Base-by-base conservation (phyloP, 352 stramenopile species). In the Globisporangium irregulare region DNA sequence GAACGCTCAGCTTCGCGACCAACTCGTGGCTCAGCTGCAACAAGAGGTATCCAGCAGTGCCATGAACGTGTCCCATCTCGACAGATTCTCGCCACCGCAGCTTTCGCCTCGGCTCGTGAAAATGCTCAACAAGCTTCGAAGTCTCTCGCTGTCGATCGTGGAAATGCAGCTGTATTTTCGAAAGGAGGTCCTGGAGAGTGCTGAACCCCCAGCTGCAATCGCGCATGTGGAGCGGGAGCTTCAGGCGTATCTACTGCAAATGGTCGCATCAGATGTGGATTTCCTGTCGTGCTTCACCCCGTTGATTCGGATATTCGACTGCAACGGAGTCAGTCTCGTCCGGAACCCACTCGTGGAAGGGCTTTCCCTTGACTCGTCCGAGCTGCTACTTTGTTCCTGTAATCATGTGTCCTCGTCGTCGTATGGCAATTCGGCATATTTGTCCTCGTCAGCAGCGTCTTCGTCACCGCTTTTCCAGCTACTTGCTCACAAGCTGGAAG, bases 271-370 rank as follows among this genome's bases (percentile, higher is more conserved):
- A 3, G 82, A 92, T 51, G 72, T 73, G 25, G 78, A 92, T 57
- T 85, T 77, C 20, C 46, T 92, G 20, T 59, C 72, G 2, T 71
- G 59, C 32, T 87, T 67, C 6, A 66, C 78, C 3, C 59, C 69
- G 4, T 56, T 91, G 5, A 66, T 76, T 29, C 70, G 66, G 3
- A 74, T 80, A 41, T 82, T 90, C 36, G 77, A 90, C 29, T 64
- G 73, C n/a, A 75, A 79, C 20, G 71, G 79, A 12, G 77, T 81
- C 8, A 76, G 68, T 32, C 72, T 89, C 50, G 53, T 77, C 9
- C 76, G 84, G 15, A 92, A 92, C 50, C 84, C 84, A 32, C 73
- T 92, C 18, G 58, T 90, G 6, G 84, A 92, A 43, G 84, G 82
- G 36, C 73, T 92, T 6, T 73, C 84, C 1, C 69, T 92, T 12